These are phyloP conservation scores for Microbotryum saponariae DNA, from an alignment of 1,284 basidiomycete genomes.

Conservation along the genomic window DNA sequence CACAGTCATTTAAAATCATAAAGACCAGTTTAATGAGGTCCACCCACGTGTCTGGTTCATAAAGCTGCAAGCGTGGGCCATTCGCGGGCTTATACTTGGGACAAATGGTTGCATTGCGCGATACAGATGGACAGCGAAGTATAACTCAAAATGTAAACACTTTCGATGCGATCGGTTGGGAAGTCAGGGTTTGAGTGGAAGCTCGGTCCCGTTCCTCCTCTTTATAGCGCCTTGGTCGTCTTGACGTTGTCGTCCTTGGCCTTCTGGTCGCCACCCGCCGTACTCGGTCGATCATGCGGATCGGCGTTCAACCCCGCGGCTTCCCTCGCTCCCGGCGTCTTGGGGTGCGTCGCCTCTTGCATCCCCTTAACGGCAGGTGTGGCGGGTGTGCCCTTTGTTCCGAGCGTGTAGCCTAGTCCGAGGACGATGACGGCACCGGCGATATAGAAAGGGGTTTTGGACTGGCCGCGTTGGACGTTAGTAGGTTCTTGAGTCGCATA, in stretches of 20 bases:
- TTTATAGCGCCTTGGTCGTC: too few relatives aligned
- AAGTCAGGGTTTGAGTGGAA: too few relatives aligned
- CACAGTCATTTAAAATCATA: too few relatives aligned
- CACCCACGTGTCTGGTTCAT: too few relatives aligned
- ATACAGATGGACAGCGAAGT: too few relatives aligned
- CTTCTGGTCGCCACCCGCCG: conserved; percentile 13
- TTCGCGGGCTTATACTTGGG: too few relatives aligned
- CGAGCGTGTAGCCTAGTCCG: conserved; percentile 18
- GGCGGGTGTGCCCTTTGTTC: conserved; percentile 12
- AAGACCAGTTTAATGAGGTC: too few relatives aligned
- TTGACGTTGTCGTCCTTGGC: not conserved
- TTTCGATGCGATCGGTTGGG: too few relatives aligned
- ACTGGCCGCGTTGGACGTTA: conserved; percentile 24
- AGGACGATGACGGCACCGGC: conserved; percentile 16
- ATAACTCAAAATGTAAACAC: too few relatives aligned
- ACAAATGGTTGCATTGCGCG: too few relatives aligned
- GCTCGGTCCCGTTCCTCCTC: too few relatives aligned
- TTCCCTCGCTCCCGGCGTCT: conserved; percentile 6
- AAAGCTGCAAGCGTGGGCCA: too few relatives aligned
- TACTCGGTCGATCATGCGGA: conserved; percentile 4
- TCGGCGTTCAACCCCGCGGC: conserved; percentile 7
- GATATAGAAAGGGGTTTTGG: conserved; percentile 21
- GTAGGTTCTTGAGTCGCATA: conserved; percentile 15
- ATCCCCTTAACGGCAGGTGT: conserved; percentile 23
- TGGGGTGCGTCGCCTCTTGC: conserved; percentile 13